Evolutionary conservation across 169 alveolate genomes (phyloP), one percentile per base, ranked within the genome.

Genomic region (Cryptosporidium meleagridis): DNA sequence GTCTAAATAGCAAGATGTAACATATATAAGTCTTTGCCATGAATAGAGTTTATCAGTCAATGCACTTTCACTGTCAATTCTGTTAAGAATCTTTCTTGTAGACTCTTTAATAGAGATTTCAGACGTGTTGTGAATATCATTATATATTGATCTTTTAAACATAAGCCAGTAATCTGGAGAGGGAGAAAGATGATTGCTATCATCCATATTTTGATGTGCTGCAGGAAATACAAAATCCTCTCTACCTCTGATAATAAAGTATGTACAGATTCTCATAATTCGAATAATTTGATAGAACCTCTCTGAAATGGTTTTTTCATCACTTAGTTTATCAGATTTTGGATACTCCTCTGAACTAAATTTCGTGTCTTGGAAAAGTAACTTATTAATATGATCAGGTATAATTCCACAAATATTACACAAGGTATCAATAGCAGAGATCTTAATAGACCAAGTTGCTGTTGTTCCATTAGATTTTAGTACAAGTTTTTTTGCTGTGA

Each of bases 1-100:
- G 10, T 67, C 55, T 7, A 37, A 31, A 37, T 37, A 3, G 7
- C 52, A 9, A 18, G 33, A 21, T 41, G 44, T n/a, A 14, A 69
- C 70, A 67, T 94, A 94, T 44, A 94, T 72, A 51, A 94, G 91
- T 69, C 95, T 87, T 72, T 94, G 97, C 97, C 97, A 94, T 18
- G 96, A 95, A 65, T 61, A 94, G 16, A 94, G 87, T 26, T 92
- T 86, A 52, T 92, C 92, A 4, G 75, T 68, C 18, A 85, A 72
- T 23, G 85, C 87, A 69, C 96, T 93, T 52, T 91, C 84, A 41
- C 70, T 59, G 48, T 93, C 93, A 10, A 94, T 48, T 48, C 37
- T 59, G 5, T 62, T 62, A 6, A 80, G 53, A 37, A 80, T 80
- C 21, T 80, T 61, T 33, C 18, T 21, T 31, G 89, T 80, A 12